These are phyloP conservation scores for Cucurbitaria berberidis DNA, from an alignment of 2,329 filamentous ascomycete species.

Conservation along the genomic window DNA sequence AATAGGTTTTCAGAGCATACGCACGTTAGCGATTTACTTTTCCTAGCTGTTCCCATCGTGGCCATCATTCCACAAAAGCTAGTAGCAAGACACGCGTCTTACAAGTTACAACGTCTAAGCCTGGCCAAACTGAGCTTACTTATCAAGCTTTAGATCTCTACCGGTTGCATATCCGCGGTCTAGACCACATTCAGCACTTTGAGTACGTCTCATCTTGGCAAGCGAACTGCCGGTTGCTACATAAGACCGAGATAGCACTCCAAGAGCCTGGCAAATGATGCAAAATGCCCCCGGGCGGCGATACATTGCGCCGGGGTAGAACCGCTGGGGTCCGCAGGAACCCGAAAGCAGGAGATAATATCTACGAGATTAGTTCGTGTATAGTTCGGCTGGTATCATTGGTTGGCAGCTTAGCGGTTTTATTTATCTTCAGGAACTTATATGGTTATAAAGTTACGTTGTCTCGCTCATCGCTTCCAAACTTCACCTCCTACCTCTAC, in stretches of 20 bases:
- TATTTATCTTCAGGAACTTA: background rate
- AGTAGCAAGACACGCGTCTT: too few relatives aligned
- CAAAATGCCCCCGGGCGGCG: background rate
- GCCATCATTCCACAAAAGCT: too few relatives aligned
- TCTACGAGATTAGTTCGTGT: slow-evolving; percentile 2
- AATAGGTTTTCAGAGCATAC: too few relatives aligned
- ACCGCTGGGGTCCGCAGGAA: slow-evolving; percentile 9
- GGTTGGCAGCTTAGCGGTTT: background rate
- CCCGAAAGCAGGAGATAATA: slow-evolving; percentile 2
- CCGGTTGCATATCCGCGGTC: background rate
- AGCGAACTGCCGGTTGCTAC: slow-evolving; percentile 2
- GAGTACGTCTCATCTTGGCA: background rate
- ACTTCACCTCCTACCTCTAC: background rate
- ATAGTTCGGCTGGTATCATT: background rate
- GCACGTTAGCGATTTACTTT: too few relatives aligned
- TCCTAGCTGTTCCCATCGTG: too few relatives aligned
- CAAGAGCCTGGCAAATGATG: background rate
- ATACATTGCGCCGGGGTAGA: slow-evolving; percentile 5
- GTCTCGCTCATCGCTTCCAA: background rate
- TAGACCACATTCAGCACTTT: background rate
- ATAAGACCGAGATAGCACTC: slow-evolving; percentile 2
- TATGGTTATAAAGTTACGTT: background rate
- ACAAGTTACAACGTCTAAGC: too few relatives aligned
- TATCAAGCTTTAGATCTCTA: too few relatives aligned
- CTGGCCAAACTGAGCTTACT: too few relatives aligned